Percentiles rank a stretch among this genome's conserved stretches.
phyloP scores from a whole-genome alignment of 73 alveolate species.

The Breviolum minutum region DNA sequence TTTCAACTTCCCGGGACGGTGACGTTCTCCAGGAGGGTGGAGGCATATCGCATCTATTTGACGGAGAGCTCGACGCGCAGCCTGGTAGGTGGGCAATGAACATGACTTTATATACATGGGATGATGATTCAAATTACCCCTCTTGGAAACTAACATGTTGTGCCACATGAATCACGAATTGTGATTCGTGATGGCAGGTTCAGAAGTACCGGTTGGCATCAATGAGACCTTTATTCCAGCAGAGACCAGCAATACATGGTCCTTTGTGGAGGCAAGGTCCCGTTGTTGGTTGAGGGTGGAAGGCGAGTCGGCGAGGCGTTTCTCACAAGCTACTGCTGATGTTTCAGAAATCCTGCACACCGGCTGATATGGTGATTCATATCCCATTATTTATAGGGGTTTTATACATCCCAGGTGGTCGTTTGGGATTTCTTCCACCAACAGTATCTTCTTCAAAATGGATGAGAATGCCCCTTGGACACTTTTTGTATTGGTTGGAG shows the following conservation, averaged over 20 bases:
- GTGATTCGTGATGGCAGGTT: not conserved
- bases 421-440: too few species aligned
- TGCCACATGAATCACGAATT: not conserved
- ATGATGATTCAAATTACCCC: too few species aligned
- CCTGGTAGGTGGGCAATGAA: not conserved
- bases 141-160: too few species aligned
- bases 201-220: conserved; percentile 28
- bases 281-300: not conserved
- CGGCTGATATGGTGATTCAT: too few species aligned
- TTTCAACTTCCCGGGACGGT: too few species aligned
- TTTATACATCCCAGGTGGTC: too few species aligned
- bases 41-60: conserved; percentile 2
- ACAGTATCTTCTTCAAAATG: too few species aligned
- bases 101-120: too few species aligned
- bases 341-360: too few species aligned
- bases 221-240: conserved; percentile 50
- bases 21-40: conserved; percentile 63
- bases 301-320: not conserved
- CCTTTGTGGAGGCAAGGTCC: not conserved
- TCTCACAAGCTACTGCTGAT: not conserved
- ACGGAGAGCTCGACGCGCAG: not conserved
- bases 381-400: too few species aligned
- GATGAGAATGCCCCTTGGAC: not conserved
- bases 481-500: not conserved
- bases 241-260: conserved; percentile 22